phyloP scores from a whole-genome alignment of 768 basidiomycete species.

The Lactarius sp. region DNA sequence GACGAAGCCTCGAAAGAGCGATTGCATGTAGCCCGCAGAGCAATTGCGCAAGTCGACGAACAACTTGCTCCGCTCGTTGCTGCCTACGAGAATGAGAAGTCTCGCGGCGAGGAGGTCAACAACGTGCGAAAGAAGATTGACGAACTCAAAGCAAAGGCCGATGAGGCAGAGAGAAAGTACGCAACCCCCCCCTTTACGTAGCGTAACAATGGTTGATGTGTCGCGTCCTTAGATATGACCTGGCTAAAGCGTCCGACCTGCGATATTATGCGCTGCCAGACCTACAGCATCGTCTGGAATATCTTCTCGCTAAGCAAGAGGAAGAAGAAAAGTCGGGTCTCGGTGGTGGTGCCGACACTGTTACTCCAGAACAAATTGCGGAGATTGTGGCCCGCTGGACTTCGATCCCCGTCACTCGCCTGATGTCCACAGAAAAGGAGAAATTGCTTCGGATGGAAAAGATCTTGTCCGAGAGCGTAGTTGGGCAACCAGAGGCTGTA shows the following conservation, averaged over 20 bases:
- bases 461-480: conserved; percentile 66
- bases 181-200: background rate
- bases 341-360: conserved; percentile 57
- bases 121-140: conserved; percentile 76
- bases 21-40: conserved; percentile 65
- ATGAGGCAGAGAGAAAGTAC: conserved; percentile 85
- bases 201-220: conserved; percentile 19
- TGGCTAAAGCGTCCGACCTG: conserved; percentile 78
- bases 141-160: conserved; percentile 84
- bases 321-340: conserved; percentile 59
- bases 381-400: conserved; percentile 95
- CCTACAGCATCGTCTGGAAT: conserved; percentile 64
- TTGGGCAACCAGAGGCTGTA: conserved; percentile 89
- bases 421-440: conserved; percentile 88
- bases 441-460: conserved; percentile 86
- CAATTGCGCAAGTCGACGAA: conserved; percentile 80
- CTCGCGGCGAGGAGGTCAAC: conserved; percentile 75
- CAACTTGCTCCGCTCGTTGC: conserved; percentile 76
- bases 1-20: conserved; percentile 85
- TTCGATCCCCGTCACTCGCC: conserved; percentile 79
- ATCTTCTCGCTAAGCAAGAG: conserved; percentile 67
- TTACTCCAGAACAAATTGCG: conserved; percentile 86
- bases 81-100: conserved; percentile 84
- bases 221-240: conserved; percentile 37
- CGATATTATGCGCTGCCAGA: conserved; percentile 92